phyloP scores from a whole-genome alignment of 768 basidiomycete species.

The Gelatoporia subvermispora region DNA sequence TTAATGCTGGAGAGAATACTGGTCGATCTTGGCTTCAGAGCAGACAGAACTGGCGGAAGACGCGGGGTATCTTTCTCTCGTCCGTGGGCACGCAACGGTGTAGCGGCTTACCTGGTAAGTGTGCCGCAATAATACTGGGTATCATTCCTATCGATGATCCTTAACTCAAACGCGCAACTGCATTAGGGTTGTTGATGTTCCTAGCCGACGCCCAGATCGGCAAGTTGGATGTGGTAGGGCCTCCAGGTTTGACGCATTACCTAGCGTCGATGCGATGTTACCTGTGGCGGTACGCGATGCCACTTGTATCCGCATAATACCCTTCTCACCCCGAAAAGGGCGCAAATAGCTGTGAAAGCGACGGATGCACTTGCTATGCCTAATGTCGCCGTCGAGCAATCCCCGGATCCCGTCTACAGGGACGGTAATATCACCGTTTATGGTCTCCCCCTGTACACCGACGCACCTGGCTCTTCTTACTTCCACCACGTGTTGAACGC shows the following conservation, averaged over 20 bases:
- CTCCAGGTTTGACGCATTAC: constrained; percentile 64
- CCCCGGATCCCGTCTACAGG: constrained; percentile 43
- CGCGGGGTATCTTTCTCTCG: constrained; percentile 70
- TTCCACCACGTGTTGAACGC: neutral
- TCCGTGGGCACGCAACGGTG: constrained; percentile 55
- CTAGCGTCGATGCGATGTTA: constrained; percentile 69
- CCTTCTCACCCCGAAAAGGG: neutral
- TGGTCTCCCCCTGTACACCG: constrained; percentile 41
- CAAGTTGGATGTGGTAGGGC: constrained; percentile 62
- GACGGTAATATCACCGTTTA: constrained; percentile 67
- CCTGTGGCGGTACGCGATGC: constrained; percentile 51
- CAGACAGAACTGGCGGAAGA: constrained; percentile 57
- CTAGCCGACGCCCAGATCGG: constrained; percentile 66
- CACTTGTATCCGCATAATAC: neutral
- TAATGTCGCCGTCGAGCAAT: constrained; percentile 19
- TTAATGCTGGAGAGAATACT: constrained; percentile 83
- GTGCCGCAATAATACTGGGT: neutral
- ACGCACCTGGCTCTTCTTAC: neutral
- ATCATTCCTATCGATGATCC: neutral
- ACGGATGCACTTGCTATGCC: constrained; percentile 35
- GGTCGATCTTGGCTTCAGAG: constrained; percentile 71
- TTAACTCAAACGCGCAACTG: constrained; percentile 3
- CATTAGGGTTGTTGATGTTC: constrained; percentile 70
- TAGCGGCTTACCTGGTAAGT: constrained; percentile 71
- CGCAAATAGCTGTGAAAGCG: constrained; percentile 37